Evolutionary conservation across 345 rosid species (phyloP).

Genomic region (Streptanthus diversifolius): DNA sequence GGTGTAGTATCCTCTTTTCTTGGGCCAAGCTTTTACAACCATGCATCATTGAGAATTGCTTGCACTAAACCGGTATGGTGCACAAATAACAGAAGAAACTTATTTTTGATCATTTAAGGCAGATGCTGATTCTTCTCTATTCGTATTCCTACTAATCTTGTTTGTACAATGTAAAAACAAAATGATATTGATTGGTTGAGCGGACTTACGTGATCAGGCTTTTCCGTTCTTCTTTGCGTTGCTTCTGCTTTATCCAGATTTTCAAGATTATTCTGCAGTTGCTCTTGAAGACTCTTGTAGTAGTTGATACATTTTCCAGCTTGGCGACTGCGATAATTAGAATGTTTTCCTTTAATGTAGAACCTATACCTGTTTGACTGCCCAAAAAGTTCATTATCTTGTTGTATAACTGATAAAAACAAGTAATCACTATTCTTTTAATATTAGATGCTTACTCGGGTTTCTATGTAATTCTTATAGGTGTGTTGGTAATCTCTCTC

Average conservation of each 20-base stretch:
- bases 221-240: neutral
- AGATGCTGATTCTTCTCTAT: neutral
- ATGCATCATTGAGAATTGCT: neutral
- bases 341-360: neutral
- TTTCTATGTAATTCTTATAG: neutral
- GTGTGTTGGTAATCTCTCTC: too few relatives aligned
- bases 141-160: neutral
- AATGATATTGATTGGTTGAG: neutral
- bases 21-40: neutral
- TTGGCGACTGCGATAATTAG: neutral
- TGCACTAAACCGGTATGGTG: neutral
- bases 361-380: neutral
- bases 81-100: neutral
- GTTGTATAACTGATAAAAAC: neutral
- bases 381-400: neutral
- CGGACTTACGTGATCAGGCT: neutral
- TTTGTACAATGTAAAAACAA: neutral
- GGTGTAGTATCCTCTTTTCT: neutral
- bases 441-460: neutral
- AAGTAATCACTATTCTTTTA: neutral
- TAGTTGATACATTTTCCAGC: neutral
- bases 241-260: neutral
- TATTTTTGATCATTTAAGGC: neutral
- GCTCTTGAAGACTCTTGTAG: neutral
- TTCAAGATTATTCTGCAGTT: neutral